Conservation (phyloP, 768 basidiomycete species). For the Naganishia friedmannii region DNA sequence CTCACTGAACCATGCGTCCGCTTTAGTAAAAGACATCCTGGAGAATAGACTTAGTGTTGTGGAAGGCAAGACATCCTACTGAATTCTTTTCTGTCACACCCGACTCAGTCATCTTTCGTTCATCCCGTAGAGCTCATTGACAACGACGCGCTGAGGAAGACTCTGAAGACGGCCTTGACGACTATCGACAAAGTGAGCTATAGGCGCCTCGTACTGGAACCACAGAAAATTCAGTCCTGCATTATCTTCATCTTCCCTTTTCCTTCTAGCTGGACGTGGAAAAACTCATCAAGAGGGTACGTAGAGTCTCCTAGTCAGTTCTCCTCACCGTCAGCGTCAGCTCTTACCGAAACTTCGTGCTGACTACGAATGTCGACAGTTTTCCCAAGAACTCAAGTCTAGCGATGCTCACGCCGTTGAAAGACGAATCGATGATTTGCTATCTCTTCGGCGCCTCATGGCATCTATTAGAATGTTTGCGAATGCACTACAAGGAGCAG, state of each 20-base stretch:
- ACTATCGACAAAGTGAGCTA: conserved; percentile 29
- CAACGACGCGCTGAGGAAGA: conserved; percentile 23
- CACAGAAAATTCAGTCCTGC: too few species aligned
- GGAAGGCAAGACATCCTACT: conserved; percentile 70
- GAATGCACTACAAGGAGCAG: conserved; percentile 62
- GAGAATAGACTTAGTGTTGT: conserved; percentile 82
- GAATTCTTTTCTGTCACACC: too few species aligned
- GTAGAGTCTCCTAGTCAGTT: background rate
- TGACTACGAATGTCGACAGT: conserved; percentile 1
- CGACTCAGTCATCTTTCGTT: too few species aligned
- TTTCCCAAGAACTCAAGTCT: conserved; percentile 1
- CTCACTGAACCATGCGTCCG: too few species aligned
- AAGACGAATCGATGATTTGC: conserved; percentile 56
- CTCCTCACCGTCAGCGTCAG: too few species aligned
- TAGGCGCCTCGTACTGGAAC: background rate
- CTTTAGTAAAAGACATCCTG: conserved; percentile 54
- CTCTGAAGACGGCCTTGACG: conserved; percentile 29
- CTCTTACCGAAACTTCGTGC: background rate
- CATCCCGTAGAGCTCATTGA: conserved; percentile 13
- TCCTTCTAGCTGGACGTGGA: conserved; percentile 80
- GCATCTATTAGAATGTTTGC: conserved; percentile 64
- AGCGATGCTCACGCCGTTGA: conserved; percentile 29
- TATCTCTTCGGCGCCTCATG: conserved; percentile 71
- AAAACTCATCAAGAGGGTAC: conserved; percentile 63
- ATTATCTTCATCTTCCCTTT: background rate